A percentile compares a stretch with the other conserved stretches of the same genome.
These are phyloP conservation scores for Solanum hybrid DNA, from an alignment of 305 asterid genomes.

Conservation along the genomic window DNA sequence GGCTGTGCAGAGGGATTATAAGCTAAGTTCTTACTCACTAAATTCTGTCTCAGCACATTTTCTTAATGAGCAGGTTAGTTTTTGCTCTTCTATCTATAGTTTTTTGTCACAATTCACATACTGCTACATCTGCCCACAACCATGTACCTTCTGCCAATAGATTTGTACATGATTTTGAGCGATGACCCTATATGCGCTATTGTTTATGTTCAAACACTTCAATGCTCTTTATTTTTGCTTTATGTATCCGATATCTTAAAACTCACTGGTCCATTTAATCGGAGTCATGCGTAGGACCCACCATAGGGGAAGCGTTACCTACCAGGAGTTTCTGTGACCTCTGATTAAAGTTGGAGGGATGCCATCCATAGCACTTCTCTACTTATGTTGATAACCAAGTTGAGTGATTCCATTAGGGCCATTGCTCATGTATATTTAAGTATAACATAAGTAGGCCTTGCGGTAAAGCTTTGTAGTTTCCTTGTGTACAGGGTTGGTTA, in stretches of 20 bases:
- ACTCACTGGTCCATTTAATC: neutral
- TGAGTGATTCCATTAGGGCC: neutral
- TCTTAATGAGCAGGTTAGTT: slow-evolving; percentile 85
- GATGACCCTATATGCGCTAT: neutral
- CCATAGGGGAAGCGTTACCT: neutral
- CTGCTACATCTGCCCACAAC: neutral
- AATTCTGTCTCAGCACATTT: slow-evolving; percentile 99
- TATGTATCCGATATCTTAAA: neutral
- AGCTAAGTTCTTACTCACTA: slow-evolving; percentile 88
- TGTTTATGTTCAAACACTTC: neutral
- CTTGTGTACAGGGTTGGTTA: neutral
- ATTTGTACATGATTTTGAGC: neutral
- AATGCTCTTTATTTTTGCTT: neutral
- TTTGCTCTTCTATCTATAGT: slow-evolving; percentile 1
- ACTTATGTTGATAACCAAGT: neutral
- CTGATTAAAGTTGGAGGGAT: neutral
- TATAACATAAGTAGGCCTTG: neutral
- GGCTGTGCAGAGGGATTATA: slow-evolving; percentile 93
- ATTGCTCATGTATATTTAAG: neutral
- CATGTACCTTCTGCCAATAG: neutral
- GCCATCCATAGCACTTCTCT: neutral
- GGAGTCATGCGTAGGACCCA: neutral
- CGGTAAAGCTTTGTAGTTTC: neutral
- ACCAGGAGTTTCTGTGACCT: neutral
- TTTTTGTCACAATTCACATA: neutral